Base-by-base conservation (phyloP, 108 stramenopile genomes). In the Aurantiochytrium sp. region DNA sequence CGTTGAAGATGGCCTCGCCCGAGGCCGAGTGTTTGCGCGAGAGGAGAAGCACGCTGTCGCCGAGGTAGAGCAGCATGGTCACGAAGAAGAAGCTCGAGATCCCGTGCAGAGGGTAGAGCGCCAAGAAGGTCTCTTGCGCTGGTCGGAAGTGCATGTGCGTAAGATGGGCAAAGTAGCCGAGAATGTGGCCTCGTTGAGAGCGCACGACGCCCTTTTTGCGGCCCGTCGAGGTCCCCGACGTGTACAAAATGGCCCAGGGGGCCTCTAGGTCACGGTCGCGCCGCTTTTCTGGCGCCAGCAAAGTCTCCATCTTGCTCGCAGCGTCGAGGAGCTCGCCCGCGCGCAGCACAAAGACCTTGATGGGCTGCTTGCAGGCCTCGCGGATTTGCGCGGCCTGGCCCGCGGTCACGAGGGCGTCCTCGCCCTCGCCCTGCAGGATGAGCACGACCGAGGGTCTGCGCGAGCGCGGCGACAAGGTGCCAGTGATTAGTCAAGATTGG, bases 71-170 rank as follows among this genome's bases (percentile, higher is more conserved):
- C 36, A 81, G 21, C 73, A 81, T 81, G 12, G 45, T 48, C 4
- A 48, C 39, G 30, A 81, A 81, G 39, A 81, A 81, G 45, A 81
- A 81, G 73, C 73, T 81, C 8, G 73, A 81, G 45, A 81, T 81
- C 6, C 73, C 73, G 39, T 81, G 73, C 39, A 81, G 3, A 17
- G 73, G 73, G 24, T 81, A 81, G 8, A 81, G 8, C 24, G 73
- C 73, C n/a, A 81, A 24, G 32, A 81, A 81, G 21, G 39, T 81
- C 27, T 81, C 73, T 1, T 48, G 21, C 34, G 32, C 59, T 19
- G 73, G 73, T 21, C 42, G 45, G 24, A 81, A 81, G 27, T 41
- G 45, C 73, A 81, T 81, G n/a, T 41, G 42, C 42, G 73, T 37
- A 1, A 81, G 45, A 24, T 81, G 73, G 30, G 39, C 45, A 48